Conservation (phyloP, 176 grass and related monocot genomes). For the Carex pumila region DNA sequence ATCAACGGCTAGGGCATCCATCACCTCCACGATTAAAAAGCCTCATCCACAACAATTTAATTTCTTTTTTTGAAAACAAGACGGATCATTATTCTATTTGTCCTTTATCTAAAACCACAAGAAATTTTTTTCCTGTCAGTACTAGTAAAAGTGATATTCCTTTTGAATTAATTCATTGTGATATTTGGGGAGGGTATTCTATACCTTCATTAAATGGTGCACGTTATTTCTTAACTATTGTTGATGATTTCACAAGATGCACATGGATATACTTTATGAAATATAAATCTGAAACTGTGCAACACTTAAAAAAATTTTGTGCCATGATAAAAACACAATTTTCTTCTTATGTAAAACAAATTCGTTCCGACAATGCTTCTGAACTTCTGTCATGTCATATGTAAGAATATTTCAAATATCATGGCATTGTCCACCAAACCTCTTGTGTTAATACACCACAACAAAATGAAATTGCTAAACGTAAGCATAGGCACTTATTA, state of each 20-base stretch:
- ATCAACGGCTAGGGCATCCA: background rate
- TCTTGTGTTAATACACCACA: background rate
- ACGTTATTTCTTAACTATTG: conserved; percentile 11
- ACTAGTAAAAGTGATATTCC: background rate
- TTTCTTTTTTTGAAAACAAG: background rate
- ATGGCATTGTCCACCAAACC: background rate
- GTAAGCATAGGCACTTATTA: background rate
- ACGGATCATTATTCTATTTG: background rate
- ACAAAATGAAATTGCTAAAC: background rate
- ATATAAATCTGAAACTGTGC: background rate
- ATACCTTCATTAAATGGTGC: background rate
- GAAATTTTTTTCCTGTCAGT: background rate
- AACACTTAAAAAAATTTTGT: background rate
- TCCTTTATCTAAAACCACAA: background rate
- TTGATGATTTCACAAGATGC: background rate
- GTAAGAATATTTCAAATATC: background rate
- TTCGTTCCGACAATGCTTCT: background rate
- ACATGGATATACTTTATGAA: conserved; percentile 8
- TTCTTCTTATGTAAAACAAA: background rate
- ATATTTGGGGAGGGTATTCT: background rate
- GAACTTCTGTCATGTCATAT: background rate
- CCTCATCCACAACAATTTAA: background rate
- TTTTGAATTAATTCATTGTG: conserved; percentile 7
- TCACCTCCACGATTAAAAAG: background rate
- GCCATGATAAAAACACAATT: background rate